Evolutionary conservation across 768 basidiomycete genomes (phyloP).

Genomic region (Russula olivacea): DNA sequence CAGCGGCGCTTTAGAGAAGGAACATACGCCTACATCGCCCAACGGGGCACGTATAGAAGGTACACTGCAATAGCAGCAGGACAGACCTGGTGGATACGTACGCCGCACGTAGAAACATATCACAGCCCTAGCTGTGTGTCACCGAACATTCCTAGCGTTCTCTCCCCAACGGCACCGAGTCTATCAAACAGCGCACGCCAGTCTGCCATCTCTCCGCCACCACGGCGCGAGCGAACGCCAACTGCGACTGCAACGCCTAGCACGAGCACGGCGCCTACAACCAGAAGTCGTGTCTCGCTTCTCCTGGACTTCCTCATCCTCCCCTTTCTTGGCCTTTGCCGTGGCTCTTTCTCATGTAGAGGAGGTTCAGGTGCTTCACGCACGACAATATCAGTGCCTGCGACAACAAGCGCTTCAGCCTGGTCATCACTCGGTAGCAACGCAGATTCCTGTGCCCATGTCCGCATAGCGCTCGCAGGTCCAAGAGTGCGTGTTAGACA

Average conservation of each 20-base stretch:
- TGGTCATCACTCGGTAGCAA: constrained; percentile 47
- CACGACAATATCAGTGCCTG: constrained; percentile 52
- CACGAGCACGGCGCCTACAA: constrained; percentile 62
- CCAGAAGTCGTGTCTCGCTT: constrained; percentile 34
- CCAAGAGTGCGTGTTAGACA: constrained; percentile 60
- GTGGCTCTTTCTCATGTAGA: constrained; percentile 23
- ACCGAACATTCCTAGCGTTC: constrained; percentile 7
- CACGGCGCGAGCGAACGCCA: constrained; percentile 15
- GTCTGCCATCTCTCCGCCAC: constrained; percentile 4
- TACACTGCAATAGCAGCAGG: neutral
- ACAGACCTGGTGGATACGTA: neutral
- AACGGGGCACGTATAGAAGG: too few species aligned
- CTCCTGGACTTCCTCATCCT: neutral
- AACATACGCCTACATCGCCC: too few species aligned
- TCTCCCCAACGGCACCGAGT: constrained; percentile 17
- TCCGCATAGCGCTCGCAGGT: constrained; percentile 67
- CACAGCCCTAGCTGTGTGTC: constrained; percentile 6
- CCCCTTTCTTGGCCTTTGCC: constrained; percentile 25
- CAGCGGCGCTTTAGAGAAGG: too few species aligned
- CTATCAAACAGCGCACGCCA: constrained; percentile 9
- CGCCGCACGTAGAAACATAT: neutral
- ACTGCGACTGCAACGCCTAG: constrained; percentile 68
- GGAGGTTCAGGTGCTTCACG: constrained; percentile 37
- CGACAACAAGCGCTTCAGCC: constrained; percentile 55
- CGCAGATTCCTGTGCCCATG: constrained; percentile 53